Evolutionary conservation across 140 eudicot species (phyloP), one percentile per base, ranked within the genome.

Genomic region (Flaveria floridana): DNA sequence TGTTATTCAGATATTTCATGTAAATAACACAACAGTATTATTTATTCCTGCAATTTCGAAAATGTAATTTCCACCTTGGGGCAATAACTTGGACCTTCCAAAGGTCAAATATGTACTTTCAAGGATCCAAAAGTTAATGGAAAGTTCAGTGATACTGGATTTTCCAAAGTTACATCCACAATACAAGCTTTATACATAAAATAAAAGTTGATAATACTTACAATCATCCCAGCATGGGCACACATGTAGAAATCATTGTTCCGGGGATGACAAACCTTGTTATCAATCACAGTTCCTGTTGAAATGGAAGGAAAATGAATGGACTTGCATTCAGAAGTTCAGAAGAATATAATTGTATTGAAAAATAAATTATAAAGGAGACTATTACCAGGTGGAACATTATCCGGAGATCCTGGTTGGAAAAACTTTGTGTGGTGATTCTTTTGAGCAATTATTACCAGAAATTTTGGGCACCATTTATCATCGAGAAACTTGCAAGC

Each of bases 191-290:
- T 37, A 15, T n/a, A 65, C 47, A 65, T 18, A 39, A 34, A 57
- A 47, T 39, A 7, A 46, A 48, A 48, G 15, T 20, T 20, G 6
- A 52, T 66, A 10, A 58, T 12, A 80, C 97, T 90, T 70, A 91
- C 97, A 26, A 91, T 88, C 90, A 83, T 85, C 67, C 97, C 97
- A 11, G 90, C 89, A 73, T 91, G 97, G 0, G 95, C 87, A 21
- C 97, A 91, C 95, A 91, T 66, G 71, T 88, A 91, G 69, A 91
- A 91, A 50, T 91, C 97, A 75, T 86, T 78, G 73, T 81, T 86
- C 14, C 80, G 83, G 0, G 97, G 97, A 70, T 91, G 97, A 25
- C 95, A 86, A 1, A 91, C 78, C 72, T 76, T 84, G 71, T 78
- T 88, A 64, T 91, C 97, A 16, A 88, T 76, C 48, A 91, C 86